phyloP scores from a whole-genome alignment of 2,329 filamentous ascomycete species.

The Trichophyton rubrum region DNA sequence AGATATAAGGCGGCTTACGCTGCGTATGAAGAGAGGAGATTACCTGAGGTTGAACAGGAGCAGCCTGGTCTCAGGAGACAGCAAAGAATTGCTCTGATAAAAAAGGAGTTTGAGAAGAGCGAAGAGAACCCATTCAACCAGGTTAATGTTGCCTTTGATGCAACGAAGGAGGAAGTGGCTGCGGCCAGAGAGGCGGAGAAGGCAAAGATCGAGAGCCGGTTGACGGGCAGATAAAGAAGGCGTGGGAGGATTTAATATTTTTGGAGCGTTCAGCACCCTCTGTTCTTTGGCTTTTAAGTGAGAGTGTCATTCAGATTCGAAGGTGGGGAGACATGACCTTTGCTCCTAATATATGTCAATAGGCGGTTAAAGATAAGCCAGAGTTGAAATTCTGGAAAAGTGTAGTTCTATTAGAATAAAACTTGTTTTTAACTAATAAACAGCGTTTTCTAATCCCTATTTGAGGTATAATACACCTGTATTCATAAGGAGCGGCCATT shows the following conservation, averaged over 20 bases:
- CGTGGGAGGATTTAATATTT: neutral
- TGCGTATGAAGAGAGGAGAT: conserved; percentile 65
- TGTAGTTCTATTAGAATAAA: neutral
- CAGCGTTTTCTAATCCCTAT: neutral
- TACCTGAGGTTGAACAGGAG: conserved; percentile 77
- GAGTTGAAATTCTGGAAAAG: neutral
- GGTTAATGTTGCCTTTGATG: conserved; percentile 61
- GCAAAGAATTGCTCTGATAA: conserved; percentile 71
- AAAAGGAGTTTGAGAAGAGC: conserved; percentile 89
- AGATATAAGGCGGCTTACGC: conserved; percentile 77
- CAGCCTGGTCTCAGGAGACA: conserved; percentile 66
- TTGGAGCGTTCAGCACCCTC: neutral
- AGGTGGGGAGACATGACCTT: no score
- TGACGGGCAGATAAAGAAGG: conserved; percentile 25
- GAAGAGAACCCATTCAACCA: conserved; percentile 95
- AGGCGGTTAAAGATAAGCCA: neutral
- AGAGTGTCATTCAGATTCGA: neutral
- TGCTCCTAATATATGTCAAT: no score
- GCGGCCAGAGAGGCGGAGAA: conserved; percentile 54
- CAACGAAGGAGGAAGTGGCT: conserved; percentile 61
- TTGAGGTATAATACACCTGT: neutral
- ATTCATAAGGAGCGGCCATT: neutral
- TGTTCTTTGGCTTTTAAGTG: neutral
- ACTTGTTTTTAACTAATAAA: neutral
- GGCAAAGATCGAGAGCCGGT: conserved; percentile 59